phyloP scores from a whole-genome alignment of 805 yeast genomes.

The Tetrapisispora iriomotensis region DNA sequence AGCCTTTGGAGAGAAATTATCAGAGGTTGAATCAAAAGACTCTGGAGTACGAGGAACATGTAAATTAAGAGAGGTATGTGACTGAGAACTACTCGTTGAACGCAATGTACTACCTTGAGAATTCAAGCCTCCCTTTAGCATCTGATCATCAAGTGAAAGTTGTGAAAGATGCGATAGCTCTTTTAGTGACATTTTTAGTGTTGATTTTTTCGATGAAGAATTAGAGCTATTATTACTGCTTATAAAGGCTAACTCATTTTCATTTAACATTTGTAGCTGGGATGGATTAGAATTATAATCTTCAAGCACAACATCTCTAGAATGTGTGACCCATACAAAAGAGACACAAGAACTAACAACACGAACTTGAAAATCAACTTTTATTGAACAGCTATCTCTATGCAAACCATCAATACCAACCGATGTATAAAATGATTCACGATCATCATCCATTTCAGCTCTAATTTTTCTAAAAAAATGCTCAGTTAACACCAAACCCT shows the following conservation, averaged over 20 bases:
- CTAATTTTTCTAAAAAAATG: slow-evolving; percentile 72
- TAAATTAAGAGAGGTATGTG: not conserved
- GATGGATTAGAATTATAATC: slow-evolving; percentile 32
- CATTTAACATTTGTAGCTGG: slow-evolving; percentile 33
- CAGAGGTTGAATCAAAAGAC: not conserved
- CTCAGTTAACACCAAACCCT: slow-evolving; percentile 79
- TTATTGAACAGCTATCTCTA: slow-evolving; percentile 53
- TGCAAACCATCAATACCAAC: slow-evolving; percentile 63
- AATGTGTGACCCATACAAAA: slow-evolving; percentile 80
- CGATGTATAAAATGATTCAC: slow-evolving; percentile 48
- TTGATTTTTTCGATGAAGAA: slow-evolving; percentile 21
- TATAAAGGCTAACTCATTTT: slow-evolving; percentile 26
- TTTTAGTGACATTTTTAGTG: slow-evolving; percentile 15
- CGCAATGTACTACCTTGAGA: not conserved
- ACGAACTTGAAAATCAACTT: slow-evolving; percentile 73
- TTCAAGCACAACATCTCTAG: slow-evolving; percentile 38
- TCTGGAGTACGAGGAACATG: slow-evolving; percentile 1
- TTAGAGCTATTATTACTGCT: slow-evolving; percentile 22
- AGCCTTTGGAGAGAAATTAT: not conserved
- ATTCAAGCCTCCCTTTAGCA: not conserved
- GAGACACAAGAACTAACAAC: slow-evolving; percentile 49
- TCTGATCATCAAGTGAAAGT: not conserved
- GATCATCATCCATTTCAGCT: slow-evolving; percentile 36
- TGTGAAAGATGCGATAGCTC: slow-evolving; percentile 12
- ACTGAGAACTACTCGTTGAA: slow-evolving; percentile 1